phyloP scores from a whole-genome alignment of 2,329 filamentous ascomycete genomes.

The Fusarium sp. region DNA sequence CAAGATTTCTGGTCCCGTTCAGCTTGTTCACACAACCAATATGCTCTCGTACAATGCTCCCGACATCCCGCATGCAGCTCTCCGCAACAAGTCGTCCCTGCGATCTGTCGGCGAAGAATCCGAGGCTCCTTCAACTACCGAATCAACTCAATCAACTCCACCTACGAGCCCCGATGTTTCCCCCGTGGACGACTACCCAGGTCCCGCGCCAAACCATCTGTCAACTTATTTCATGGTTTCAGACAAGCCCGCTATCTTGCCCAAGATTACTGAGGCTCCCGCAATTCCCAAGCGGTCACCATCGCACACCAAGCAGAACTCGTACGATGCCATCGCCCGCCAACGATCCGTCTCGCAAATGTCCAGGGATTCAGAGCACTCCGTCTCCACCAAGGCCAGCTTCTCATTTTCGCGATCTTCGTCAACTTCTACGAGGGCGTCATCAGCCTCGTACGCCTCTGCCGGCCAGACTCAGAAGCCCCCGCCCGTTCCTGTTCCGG shows the following conservation, averaged over 20 bases:
- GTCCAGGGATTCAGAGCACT: slow-evolving; percentile 68
- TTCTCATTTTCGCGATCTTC: slow-evolving; percentile 71
- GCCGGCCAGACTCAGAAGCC: slow-evolving; percentile 49
- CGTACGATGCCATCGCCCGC: slow-evolving; percentile 80
- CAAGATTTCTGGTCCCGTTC: slow-evolving; percentile 90
- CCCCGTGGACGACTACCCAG: slow-evolving; percentile 67
- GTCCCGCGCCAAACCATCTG: slow-evolving; percentile 75
- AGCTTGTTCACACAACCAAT: slow-evolving; percentile 94
- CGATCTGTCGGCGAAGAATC: slow-evolving; percentile 75
- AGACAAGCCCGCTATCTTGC: slow-evolving; percentile 58
- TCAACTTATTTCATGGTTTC: slow-evolving; percentile 76
- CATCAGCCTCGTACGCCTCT: slow-evolving; percentile 61
- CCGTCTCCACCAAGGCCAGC: slow-evolving; percentile 70
- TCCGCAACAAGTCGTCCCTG: slow-evolving; percentile 64
- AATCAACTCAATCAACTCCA: slow-evolving; percentile 73
- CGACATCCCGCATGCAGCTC: slow-evolving; percentile 73
- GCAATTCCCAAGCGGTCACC: slow-evolving; percentile 83
- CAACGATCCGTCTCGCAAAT: slow-evolving; percentile 73
- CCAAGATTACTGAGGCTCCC: slow-evolving; percentile 57
- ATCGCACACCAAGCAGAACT: slow-evolving; percentile 90
- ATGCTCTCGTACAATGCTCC: slow-evolving; percentile 96
- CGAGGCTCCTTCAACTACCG: slow-evolving; percentile 71
- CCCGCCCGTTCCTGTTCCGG: slow-evolving; percentile 51
- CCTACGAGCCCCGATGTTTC: slow-evolving; percentile 79
- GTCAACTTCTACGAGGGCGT: slow-evolving; percentile 68